Percentiles rank a stretch among this genome's conserved stretches.
phyloP scores from a whole-genome alignment of 208 protist species.

The Acanthamoeba lenticulata region DNA sequence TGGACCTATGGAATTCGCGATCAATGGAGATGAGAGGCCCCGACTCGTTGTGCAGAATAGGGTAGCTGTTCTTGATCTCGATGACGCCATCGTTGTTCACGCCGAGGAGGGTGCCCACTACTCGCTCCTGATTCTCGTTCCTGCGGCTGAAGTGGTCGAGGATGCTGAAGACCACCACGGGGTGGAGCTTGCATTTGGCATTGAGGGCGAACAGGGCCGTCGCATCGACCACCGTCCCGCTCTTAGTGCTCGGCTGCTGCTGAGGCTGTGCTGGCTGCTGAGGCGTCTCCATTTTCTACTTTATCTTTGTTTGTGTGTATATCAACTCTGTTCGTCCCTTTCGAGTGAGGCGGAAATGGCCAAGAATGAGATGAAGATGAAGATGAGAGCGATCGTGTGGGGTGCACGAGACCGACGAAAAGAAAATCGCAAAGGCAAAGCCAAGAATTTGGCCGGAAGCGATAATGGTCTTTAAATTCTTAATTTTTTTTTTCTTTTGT shows the following conservation, averaged over 20 bases:
- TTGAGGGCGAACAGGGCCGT: slow-evolving; percentile 91
- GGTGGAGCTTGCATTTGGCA: slow-evolving; percentile 87
- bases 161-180: slow-evolving; percentile 85
- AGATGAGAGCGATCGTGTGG: neutral
- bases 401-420: neutral
- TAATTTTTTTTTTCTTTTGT: neutral
- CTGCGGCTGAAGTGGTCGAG: slow-evolving; percentile 84
- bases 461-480: too few relatives aligned
- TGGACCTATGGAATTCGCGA: slow-evolving; percentile 84
- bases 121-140: slow-evolving; percentile 75
- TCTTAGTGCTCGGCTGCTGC: slow-evolving; percentile 94
- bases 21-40: slow-evolving; percentile 75
- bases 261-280: slow-evolving; percentile 66
- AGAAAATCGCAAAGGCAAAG: neutral
- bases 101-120: slow-evolving; percentile 86
- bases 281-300: neutral
- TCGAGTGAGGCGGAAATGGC: neutral
- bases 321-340: neutral
- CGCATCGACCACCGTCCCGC: slow-evolving; percentile 89
- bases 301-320: neutral
- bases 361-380: neutral
- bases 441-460: neutral
- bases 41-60: slow-evolving; percentile 81
- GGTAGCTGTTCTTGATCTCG: slow-evolving; percentile 84
- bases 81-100: slow-evolving; percentile 81